phyloP scores from a whole-genome alignment of 352 stramenopile species.

The Pythium plurisporium region DNA sequence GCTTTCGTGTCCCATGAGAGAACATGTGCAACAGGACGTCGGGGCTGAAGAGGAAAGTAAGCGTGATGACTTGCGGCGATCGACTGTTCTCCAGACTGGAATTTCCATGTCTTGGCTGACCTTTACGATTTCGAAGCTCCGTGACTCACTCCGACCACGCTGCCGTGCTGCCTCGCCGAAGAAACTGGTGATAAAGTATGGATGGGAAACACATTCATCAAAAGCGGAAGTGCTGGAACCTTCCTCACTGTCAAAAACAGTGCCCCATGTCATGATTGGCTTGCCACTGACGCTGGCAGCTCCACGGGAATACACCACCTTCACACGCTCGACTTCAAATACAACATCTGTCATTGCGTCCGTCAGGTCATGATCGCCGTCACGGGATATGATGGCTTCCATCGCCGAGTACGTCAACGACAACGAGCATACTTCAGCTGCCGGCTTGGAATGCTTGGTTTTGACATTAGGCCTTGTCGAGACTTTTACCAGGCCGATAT shows the following conservation, averaged over 20 bases:
- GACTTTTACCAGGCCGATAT: conserved; percentile 75
- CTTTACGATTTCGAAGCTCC: conserved; percentile 71
- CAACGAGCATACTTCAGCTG: conserved; percentile 50
- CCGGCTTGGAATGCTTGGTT: conserved; percentile 46
- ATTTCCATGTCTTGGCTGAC: conserved; percentile 58
- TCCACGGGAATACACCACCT: conserved; percentile 33
- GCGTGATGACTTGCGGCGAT: conserved; percentile 9
- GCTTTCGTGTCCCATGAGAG: background rate
- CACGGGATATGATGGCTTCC: conserved; percentile 23
- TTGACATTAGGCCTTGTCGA: conserved; percentile 33
- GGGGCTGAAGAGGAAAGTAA: background rate
- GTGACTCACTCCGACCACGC: conserved; percentile 39
- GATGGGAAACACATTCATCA: conserved; percentile 58
- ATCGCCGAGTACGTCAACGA: conserved; percentile 47
- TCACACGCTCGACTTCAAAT: conserved; percentile 67
- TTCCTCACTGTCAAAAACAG: conserved; percentile 28
- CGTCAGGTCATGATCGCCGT: background rate
- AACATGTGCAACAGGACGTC: conserved; percentile 4
- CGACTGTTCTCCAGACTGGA: conserved; percentile 61
- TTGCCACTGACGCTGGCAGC: background rate
- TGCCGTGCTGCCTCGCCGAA: conserved; percentile 50
- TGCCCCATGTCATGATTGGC: conserved; percentile 14
- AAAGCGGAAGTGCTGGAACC: conserved; percentile 19
- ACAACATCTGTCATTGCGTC: conserved; percentile 38
- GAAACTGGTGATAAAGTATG: conserved; percentile 74